These are phyloP conservation scores for Straminergon stramineum DNA, from an alignment of 225 moss, liverwort and hornwort genomes.

Conservation along the genomic window DNA sequence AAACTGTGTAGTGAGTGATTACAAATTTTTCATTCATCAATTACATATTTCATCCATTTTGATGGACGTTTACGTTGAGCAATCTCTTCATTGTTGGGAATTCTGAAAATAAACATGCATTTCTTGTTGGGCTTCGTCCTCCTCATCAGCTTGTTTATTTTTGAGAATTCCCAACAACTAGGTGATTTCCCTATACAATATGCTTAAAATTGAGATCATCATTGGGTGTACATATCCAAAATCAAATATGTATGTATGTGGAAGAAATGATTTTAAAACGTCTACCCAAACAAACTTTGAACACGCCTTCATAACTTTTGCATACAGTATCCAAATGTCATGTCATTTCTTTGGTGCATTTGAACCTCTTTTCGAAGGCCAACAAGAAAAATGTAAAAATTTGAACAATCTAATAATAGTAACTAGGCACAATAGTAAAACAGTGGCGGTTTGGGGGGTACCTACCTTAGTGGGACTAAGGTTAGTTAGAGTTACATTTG, in stretches of 20 bases:
- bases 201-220: background rate
- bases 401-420: background rate
- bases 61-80: too few relatives aligned
- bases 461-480: background rate
- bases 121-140: too few relatives aligned
- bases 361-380: background rate
- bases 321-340: accelerated
- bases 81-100: too few relatives aligned
- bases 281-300: background rate
- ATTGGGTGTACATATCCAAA: background rate
- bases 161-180: too few relatives aligned
- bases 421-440: accelerated
- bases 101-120: too few relatives aligned
- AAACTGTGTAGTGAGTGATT: too few relatives aligned
- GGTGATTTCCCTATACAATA: too few relatives aligned
- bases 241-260: background rate
- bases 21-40: too few relatives aligned
- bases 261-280: background rate
- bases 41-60: too few relatives aligned
- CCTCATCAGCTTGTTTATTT: too few relatives aligned
- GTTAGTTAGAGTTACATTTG: background rate
- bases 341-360: background rate
- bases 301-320: accelerated
- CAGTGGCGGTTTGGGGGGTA: background rate
- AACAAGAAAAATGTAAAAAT: background rate